A percentile compares a stretch with the other conserved stretches of the same genome.
These are phyloP conservation scores for Botrytis fragariae DNA, from an alignment of 2,329 filamentous ascomycete genomes.

Conservation along the genomic window DNA sequence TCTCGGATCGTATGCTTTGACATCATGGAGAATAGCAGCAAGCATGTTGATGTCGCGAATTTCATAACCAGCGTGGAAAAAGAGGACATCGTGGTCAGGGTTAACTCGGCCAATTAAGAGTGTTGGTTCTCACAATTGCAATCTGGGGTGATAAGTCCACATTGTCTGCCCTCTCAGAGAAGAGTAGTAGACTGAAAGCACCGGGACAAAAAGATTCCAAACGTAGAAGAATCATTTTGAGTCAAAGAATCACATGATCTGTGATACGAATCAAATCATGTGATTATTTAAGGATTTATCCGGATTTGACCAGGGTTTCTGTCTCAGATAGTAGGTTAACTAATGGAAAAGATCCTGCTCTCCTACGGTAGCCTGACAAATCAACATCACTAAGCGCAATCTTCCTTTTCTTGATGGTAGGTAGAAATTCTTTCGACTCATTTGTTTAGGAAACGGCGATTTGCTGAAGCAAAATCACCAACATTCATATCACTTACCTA, in stretches of 20 bases:
- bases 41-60: neutral
- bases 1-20: slow-evolving; percentile 5
- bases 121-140: neutral
- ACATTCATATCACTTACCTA: neutral
- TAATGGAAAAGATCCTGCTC: neutral
- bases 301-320: neutral
- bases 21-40: slow-evolving; percentile 12
- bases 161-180: neutral
- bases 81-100: slow-evolving; percentile 3
- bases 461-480: neutral
- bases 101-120: neutral
- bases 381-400: neutral
- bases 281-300: neutral
- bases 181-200: neutral
- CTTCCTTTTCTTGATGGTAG: neutral
- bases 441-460: neutral
- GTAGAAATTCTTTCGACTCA: neutral
- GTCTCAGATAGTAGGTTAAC: neutral
- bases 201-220: neutral
- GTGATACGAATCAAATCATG: neutral
- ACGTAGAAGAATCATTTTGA: neutral
- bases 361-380: neutral
- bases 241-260: neutral
- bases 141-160: neutral
- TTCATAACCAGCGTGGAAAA: neutral